These are phyloP conservation scores for Camellia japonica DNA, from an alignment of 148 eudicot species.

Conservation along the genomic window DNA sequence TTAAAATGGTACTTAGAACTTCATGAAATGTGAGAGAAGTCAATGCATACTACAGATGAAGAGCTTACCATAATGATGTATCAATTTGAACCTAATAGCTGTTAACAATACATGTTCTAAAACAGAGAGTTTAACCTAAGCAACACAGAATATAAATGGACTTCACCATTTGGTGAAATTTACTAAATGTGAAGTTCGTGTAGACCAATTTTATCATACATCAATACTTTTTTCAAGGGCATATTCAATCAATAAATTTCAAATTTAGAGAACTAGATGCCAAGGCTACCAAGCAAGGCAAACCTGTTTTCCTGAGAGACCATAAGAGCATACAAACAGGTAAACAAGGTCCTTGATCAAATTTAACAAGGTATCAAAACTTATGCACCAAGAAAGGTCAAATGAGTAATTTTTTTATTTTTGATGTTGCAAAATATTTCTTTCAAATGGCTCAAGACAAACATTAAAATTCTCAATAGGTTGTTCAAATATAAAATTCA, in stretches of 20 bases:
- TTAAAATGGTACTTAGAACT: not conserved
- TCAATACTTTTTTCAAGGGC: constrained; percentile 2
- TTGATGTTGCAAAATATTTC: not conserved
- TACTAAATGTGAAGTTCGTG: not conserved
- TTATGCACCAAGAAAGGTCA: not conserved
- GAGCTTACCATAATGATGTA: not conserved
- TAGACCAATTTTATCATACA: not conserved
- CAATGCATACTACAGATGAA: not conserved
- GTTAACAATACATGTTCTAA: not conserved
- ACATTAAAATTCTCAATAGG: not conserved
- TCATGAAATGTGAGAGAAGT: constrained; percentile 9
- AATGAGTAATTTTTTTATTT: not conserved
- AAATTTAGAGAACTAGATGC: not conserved
- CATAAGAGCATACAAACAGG: not conserved
- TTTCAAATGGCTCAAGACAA: not conserved
- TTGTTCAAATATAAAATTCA: not conserved
- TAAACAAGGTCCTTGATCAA: not conserved
- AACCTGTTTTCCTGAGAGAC: not conserved
- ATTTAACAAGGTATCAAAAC: constrained; percentile 6
- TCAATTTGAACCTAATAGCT: not conserved
- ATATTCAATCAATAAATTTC: not conserved
- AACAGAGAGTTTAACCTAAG: not conserved
- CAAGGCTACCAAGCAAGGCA: not conserved
- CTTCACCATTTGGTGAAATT: not conserved
- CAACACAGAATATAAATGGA: not conserved